Base-by-base conservation (phyloP, 2,329 filamentous ascomycete genomes). In the Aspergillus clavatus region DNA sequence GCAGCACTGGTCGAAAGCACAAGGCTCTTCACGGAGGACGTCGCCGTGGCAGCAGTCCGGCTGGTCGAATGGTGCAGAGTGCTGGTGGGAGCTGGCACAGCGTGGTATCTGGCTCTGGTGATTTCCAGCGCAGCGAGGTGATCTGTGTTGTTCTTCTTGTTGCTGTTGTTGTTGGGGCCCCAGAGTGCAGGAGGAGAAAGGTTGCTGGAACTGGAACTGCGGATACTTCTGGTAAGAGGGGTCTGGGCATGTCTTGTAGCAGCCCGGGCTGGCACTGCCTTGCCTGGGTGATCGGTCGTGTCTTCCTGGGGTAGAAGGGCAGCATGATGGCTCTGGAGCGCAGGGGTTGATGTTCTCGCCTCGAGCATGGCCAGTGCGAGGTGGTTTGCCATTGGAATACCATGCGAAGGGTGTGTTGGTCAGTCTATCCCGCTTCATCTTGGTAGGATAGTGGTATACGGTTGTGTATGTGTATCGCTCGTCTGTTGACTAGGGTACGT, bases 311-410 rank as follows among this genome's bases (percentile, higher is more conserved):
- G 18, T 3, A 35, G 16, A 5, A 18, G 31, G 18, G 19, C 16
- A 35, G 31, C 31, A 35, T 12, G 7, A 10, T 7, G 14, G 31
- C 10, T 12, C 31, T 11, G 31, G 18, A 10, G 31, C 10, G 11
- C 14, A 12, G 31, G 16, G 31, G 16, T 18, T 18, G 10, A 59
- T 50, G 21, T 38, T 45, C 23, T 57, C 51, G 14, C 50, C 52
- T 12, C 42, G 53, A 16, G 41, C 38, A 4, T 42, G 23, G 7
- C 50, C 46, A 44, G 45, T 50, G 27, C 50, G 51, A 28, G 56
- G 44, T 7, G 57, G 39, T 31, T 57, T 56, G 43, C 56, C 55
- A 18, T 48, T 39, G 55, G 53, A 60, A 45, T 57, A 59, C 55
- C 56, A 59, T 18, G 38, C 40, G 24, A 49, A 59, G 19, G 57